These are phyloP conservation scores for Clarireedia sp. DNA, from an alignment of 2,329 filamentous ascomycete species.

Conservation along the genomic window DNA sequence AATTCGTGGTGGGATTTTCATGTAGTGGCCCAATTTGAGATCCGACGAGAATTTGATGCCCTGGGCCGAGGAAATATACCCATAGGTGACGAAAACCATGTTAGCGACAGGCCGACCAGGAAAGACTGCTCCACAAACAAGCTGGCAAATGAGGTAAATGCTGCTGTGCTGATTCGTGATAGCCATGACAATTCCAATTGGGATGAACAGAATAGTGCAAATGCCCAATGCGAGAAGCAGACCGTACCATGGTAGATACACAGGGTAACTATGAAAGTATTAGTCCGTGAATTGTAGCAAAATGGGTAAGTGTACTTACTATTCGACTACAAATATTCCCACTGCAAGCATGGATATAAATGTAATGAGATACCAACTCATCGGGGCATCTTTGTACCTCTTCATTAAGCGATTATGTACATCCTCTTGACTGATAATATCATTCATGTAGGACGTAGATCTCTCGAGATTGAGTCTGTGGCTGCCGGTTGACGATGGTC, in stretches of 20 bases:
- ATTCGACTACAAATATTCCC: constrained; percentile 78
- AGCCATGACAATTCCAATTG: constrained; percentile 87
- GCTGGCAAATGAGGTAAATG: constrained; percentile 79
- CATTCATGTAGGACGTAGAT: constrained; percentile 37
- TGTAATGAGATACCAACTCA: constrained; percentile 72
- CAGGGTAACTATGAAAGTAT: constrained; percentile 50
- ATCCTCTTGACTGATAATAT: constrained; percentile 64
- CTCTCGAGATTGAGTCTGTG: constrained; percentile 16
- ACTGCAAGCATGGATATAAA: constrained; percentile 69
- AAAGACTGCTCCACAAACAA: constrained; percentile 75
- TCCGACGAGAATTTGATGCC: constrained; percentile 85
- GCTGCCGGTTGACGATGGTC: not conserved
- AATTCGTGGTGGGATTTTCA: constrained; percentile 77
- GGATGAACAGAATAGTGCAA: constrained; percentile 76
- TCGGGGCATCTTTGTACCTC: constrained; percentile 72
- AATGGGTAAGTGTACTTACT: constrained; percentile 44
- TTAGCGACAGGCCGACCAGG: constrained; percentile 81
- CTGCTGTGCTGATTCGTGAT: constrained; percentile 85
- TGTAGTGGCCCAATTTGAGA: constrained; percentile 80
- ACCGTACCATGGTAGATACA: constrained; percentile 82
- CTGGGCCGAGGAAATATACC: constrained; percentile 82
- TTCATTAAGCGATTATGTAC: constrained; percentile 80
- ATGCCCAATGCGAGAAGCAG: constrained; percentile 71
- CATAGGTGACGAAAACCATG: constrained; percentile 90
- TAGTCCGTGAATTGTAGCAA: not conserved